A percentile compares a stretch with the other conserved stretches of the same genome.
Evolutionary conservation across 768 basidiomycete genomes (phyloP).

Genomic region (Suillus plorans): DNA sequence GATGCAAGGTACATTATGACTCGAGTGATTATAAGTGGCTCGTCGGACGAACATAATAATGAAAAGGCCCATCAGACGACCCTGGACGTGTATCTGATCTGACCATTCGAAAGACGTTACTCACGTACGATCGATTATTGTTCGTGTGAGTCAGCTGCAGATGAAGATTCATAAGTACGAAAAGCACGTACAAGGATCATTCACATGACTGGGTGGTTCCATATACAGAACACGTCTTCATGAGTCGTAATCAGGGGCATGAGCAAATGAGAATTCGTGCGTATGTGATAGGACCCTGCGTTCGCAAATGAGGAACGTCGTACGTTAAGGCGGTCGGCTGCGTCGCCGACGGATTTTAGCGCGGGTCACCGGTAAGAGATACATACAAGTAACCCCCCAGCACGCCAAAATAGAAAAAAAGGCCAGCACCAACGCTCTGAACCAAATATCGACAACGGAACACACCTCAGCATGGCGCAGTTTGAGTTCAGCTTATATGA

Average conservation of each 20-base stretch:
- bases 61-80: background rate
- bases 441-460: background rate
- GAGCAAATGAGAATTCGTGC: background rate
- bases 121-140: background rate
- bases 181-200: background rate
- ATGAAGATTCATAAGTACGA: background rate
- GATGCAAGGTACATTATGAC: background rate
- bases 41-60: background rate
- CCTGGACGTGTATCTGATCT: background rate
- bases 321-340: background rate
- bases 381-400: background rate
- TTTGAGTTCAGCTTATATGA: background rate
- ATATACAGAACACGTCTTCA: background rate
- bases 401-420: background rate
- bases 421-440: background rate
- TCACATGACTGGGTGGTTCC: background rate
- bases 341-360: background rate
- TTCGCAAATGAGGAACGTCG: background rate
- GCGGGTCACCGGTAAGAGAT: background rate
- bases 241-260: background rate
- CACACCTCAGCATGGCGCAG: background rate
- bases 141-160: background rate
- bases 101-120: background rate
- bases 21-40: background rate
- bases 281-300: background rate